Base-by-base conservation (phyloP, 768 basidiomycete species). In the Boletus tomentosulus region DNA sequence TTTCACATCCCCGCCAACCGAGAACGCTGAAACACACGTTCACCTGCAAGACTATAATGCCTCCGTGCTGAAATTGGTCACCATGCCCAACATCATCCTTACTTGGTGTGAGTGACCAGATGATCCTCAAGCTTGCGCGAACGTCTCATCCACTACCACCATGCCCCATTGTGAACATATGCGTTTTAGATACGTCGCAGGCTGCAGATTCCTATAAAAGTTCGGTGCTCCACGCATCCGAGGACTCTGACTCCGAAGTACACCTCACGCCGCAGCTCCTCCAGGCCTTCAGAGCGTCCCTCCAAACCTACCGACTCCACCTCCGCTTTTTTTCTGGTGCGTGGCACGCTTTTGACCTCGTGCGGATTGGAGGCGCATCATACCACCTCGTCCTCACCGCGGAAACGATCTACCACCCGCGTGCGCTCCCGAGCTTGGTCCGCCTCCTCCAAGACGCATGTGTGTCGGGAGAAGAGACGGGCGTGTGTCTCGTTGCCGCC, bases 31-130 rank as follows among this genome's bases (percentile, higher is more conserved):
- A 37, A 85, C 83, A 0, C 71, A 79, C 28, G 62, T 97, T 8
- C 87, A 92, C 63, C 72, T 97, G 2, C 95, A 98, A 76, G 95
- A 98, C 67, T 98, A 94, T 73, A 98, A 98, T 67, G 71, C 75
- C 0, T 83, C 86, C 7, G 91, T 92, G 9, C 72, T 95, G 7
- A 81, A 86, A 48, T 80, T 94, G 6, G 84, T 89, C 19, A 90
- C 90, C 0, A 71, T 88, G 16, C 89, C 90, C 4, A 94, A 94
- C 62, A 63, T 92, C 48, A 60, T 94, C 25, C 74, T 93, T 24
- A 74, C 84, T 42, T 93, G 91, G 90, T 92, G 91, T 91, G 73
- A 58, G 87, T 77, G 13, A 27, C n/a, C 7, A 7, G 24, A 45
- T 45, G 11, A 8, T 15, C 5, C 9, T 6, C 46, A 12, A 24